Conservation (phyloP, 495 filamentous ascomycete species). For the Aspergillus egyptiacus region DNA sequence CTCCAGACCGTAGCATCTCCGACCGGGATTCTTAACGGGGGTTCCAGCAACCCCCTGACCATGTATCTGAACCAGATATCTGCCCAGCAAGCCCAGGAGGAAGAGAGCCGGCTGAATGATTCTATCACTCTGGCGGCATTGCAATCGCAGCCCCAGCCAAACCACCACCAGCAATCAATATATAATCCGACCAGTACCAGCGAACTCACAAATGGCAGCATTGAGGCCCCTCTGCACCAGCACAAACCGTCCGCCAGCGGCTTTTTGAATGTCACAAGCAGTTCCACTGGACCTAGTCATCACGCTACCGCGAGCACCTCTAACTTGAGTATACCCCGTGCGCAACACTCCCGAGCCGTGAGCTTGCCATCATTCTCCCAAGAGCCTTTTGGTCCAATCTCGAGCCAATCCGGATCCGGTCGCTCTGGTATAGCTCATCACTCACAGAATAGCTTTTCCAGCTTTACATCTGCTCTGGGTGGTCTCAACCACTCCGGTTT, state of each 20-base stretch:
- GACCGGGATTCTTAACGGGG: conserved; percentile 68
- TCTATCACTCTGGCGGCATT: conserved; percentile 43
- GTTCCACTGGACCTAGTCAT: conserved; percentile 48
- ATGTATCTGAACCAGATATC: conserved; percentile 87
- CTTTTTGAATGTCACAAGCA: conserved; percentile 60
- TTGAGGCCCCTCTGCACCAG: conserved; percentile 42
- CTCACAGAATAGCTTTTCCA: conserved; percentile 51
- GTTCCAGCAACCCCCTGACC: conserved; percentile 83
- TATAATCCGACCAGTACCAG: conserved; percentile 46
- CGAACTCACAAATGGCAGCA: conserved; percentile 52
- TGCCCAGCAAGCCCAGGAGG: conserved; percentile 64
- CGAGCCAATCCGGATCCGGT: conserved; percentile 34
- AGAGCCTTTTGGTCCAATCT: conserved; percentile 48
- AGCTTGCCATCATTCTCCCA: conserved; percentile 72
- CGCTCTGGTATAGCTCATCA: conserved; percentile 47
- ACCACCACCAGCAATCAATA: conserved; percentile 48
- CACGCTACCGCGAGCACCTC: conserved; percentile 62
- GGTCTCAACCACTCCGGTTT: conserved; percentile 53
- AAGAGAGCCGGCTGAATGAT: conserved; percentile 47
- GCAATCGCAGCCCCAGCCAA: conserved; percentile 61
- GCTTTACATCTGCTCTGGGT: conserved; percentile 51
- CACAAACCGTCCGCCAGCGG: conserved; percentile 53
- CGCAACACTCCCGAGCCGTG: conserved; percentile 76
- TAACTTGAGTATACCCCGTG: conserved; percentile 50
- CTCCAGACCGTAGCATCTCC: conserved; percentile 53